phyloP scores from a whole-genome alignment of 2,329 filamentous ascomycete species.

The Penicillium oxalicum region DNA sequence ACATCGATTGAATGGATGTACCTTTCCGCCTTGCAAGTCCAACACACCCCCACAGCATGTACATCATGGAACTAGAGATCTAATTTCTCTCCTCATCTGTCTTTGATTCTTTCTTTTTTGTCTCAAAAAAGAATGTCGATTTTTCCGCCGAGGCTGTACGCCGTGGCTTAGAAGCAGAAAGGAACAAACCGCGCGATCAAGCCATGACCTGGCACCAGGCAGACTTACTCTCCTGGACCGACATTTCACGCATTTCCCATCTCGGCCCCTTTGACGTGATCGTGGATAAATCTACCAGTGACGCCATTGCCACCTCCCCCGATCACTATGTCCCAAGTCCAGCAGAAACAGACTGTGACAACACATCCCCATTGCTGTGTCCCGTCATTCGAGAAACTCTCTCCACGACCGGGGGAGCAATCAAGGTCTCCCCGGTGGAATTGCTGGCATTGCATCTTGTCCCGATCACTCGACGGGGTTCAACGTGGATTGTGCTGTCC shows the following conservation, averaged over 20 bases:
- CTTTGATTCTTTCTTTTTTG: too few relatives aligned
- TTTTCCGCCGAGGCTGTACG: slow-evolving; percentile 36
- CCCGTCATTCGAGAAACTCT: slow-evolving; percentile 18
- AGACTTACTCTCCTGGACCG: slow-evolving; percentile 29
- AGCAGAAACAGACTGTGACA: slow-evolving; percentile 4
- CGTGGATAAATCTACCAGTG: slow-evolving; percentile 35
- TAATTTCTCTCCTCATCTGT: too few relatives aligned
- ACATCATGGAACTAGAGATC: too few relatives aligned
- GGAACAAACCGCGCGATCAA: slow-evolving; percentile 10
- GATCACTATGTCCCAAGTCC: slow-evolving; percentile 8
- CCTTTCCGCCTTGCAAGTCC: too few relatives aligned
- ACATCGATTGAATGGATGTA: too few relatives aligned
- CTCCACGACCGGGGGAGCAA: background rate
- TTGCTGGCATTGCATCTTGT: slow-evolving; percentile 30
- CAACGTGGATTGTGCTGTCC: slow-evolving; percentile 29
- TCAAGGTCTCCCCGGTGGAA: slow-evolving; percentile 29
- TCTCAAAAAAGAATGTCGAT: slow-evolving; percentile 29
- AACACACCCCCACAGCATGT: too few relatives aligned
- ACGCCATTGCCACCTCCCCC: slow-evolving; percentile 30
- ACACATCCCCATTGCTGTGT: slow-evolving; percentile 9
- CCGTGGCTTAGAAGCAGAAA: slow-evolving; percentile 24
- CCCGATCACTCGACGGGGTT: slow-evolving; percentile 23
- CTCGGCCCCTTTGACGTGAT: slow-evolving; percentile 30
- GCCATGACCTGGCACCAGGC: slow-evolving; percentile 30
- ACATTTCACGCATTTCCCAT: slow-evolving; percentile 20